Conservation (phyloP, 352 stramenopile genomes). For the Phytophthora multivora region DNA sequence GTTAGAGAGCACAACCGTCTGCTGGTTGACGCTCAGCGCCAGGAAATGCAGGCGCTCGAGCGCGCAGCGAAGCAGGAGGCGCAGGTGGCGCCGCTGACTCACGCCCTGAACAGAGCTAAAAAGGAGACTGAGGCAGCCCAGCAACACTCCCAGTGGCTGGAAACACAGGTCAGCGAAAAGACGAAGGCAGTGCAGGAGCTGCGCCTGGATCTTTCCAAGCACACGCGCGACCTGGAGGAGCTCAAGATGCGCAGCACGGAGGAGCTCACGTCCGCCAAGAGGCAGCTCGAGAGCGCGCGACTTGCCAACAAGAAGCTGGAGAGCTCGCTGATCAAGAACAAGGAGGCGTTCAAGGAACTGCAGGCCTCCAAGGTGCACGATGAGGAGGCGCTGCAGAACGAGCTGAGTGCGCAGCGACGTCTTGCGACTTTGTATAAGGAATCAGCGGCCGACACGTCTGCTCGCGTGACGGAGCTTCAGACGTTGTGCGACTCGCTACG, state of each 20-base stretch:
- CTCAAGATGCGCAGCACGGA: conserved; percentile 55
- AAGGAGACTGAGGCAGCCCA: conserved; percentile 59
- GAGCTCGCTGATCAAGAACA: conserved; percentile 57
- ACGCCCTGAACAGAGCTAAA: conserved; percentile 49
- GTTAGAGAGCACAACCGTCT: conserved; percentile 61
- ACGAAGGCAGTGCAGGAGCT: conserved; percentile 67
- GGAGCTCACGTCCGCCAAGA: conserved; percentile 49
- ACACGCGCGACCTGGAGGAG: conserved; percentile 61
- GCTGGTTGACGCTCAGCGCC: conserved; percentile 57
- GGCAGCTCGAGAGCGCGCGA: conserved; percentile 64
- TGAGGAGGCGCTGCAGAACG: conserved; percentile 68
- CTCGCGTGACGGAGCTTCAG: conserved; percentile 61
- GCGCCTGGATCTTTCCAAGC: conserved; percentile 57
- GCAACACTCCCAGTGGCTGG: conserved; percentile 71
- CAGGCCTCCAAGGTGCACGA: conserved; percentile 63
- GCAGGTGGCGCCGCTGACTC: conserved; percentile 59
- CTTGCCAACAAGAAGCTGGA: conserved; percentile 75
- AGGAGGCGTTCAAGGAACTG: conserved; percentile 75
- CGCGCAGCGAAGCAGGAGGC: conserved; percentile 61
- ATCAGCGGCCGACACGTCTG: conserved; percentile 56
- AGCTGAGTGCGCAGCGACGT: conserved; percentile 69
- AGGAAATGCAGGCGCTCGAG: conserved; percentile 71
- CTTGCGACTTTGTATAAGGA: conserved; percentile 80
- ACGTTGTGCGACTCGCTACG: conserved; percentile 60
- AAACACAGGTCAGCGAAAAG: conserved; percentile 70